phyloP scores from a whole-genome alignment of 352 stramenopile genomes.

The Globisporangium solare region DNA sequence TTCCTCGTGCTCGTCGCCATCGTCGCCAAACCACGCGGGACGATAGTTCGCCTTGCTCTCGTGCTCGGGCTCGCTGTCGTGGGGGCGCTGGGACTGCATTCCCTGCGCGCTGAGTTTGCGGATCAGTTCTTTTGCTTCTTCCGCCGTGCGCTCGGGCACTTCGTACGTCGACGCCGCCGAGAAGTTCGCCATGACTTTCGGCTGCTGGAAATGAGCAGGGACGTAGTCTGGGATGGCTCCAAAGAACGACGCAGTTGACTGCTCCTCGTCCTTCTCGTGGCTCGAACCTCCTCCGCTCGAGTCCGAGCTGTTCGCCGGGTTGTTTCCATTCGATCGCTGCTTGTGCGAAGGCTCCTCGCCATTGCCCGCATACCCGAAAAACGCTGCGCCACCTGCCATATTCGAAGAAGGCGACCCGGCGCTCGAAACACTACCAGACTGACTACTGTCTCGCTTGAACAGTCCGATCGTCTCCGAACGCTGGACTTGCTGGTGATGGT shows the following conservation, averaged over 20 bases:
- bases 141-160: constrained; percentile 7
- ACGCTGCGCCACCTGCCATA: no score
- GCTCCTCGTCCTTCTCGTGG: not conserved
- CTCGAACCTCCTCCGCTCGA: not conserved
- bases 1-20: not conserved
- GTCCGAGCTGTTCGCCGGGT: no score
- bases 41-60: constrained; percentile 5
- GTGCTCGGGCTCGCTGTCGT: constrained; percentile 15
- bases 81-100: not conserved
- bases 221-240: constrained; percentile 11
- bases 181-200: constrained; percentile 8
- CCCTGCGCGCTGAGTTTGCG: constrained; percentile 12
- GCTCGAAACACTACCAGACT: constrained; percentile 10
- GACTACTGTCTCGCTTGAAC: constrained; percentile 2
- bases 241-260: constrained; percentile 11
- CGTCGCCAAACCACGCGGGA: not conserved
- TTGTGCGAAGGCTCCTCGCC: not conserved
- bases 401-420: not conserved
- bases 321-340: not conserved
- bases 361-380: no score
- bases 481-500: not conserved
- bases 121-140: constrained; percentile 13
- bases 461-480: constrained; percentile 11
- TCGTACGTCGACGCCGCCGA: constrained; percentile 14
- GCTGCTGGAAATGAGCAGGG: constrained; percentile 7